These are phyloP conservation scores for Inga leiocalycina DNA, from an alignment of 306 rosid species.

Conservation along the genomic window DNA sequence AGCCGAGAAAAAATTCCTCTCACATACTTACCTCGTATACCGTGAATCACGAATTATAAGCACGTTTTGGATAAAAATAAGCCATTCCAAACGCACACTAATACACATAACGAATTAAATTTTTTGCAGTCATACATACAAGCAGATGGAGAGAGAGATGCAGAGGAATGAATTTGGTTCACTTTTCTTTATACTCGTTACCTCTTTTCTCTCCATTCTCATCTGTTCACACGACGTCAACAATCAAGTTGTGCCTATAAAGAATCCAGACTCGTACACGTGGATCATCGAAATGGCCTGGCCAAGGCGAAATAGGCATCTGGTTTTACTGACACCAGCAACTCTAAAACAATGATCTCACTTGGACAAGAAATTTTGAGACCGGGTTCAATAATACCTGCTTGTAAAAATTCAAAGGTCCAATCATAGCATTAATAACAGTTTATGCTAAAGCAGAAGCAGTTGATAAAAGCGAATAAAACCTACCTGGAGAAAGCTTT, in stretches of 20 bases:
- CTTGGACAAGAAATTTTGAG: slow-evolving; percentile 62
- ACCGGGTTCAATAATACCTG: slow-evolving; percentile 79
- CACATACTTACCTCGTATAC: too few relatives aligned
- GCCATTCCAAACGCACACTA: too few relatives aligned
- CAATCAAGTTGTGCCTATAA: background rate
- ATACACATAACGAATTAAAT: background rate
- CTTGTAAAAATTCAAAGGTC: slow-evolving; percentile 33
- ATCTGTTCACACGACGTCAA: background rate
- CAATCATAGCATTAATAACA: slow-evolving; percentile 23
- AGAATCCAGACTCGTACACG: background rate
- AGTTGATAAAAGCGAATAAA: slow-evolving; percentile 21
- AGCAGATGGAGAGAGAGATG: too few relatives aligned
- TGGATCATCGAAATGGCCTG: slow-evolving; percentile 52
- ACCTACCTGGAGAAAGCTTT: slow-evolving; percentile 79
- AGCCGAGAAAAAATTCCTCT: too few relatives aligned
- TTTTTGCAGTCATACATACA: background rate
- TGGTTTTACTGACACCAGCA: slow-evolving; percentile 76
- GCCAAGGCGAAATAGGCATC: slow-evolving; percentile 78
- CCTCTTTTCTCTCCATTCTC: background rate
- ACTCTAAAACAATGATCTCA: slow-evolving; percentile 64
- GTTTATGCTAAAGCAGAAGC: slow-evolving; percentile 5
- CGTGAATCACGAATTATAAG: too few relatives aligned
- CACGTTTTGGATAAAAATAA: too few relatives aligned
- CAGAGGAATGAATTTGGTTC: background rate
- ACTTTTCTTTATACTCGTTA: background rate